These are phyloP conservation scores for Pseudogymnoascus sp. DNA, from an alignment of 2,329 filamentous ascomycete species.

Conservation along the genomic window DNA sequence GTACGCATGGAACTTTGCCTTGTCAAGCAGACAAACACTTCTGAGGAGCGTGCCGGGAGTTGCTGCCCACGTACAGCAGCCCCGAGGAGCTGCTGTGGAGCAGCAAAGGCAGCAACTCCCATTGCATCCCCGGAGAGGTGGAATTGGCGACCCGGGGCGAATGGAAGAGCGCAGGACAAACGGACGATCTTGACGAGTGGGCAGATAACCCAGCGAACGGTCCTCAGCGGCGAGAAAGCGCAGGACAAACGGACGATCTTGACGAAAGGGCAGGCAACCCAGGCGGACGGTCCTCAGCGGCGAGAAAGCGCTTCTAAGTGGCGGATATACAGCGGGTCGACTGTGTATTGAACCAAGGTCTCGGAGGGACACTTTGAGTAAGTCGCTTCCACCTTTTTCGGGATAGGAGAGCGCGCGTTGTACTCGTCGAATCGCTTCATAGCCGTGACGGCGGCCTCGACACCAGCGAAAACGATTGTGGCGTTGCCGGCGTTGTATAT, in stretches of 20 bases:
- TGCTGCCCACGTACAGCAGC: not conserved
- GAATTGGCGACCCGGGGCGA: not conserved
- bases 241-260: not conserved
- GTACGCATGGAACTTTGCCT: not conserved
- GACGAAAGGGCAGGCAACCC: not conserved
- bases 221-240: too few relatives aligned
- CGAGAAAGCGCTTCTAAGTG: too few relatives aligned
- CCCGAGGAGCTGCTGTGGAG: not conserved
- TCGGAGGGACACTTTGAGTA: not conserved
- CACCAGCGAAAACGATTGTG: constrained; percentile 24
- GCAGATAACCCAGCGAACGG: not conserved
- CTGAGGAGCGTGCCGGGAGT: not conserved
- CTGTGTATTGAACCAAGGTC: not conserved
- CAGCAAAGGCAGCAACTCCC: not conserved
- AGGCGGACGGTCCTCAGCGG: not conserved
- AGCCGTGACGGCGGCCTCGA: constrained; percentile 14
- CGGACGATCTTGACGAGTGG: not conserved
- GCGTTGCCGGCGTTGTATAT: constrained; percentile 27
- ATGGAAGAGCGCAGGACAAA: not conserved
- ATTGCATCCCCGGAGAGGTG: not conserved
- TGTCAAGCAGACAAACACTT: not conserved
- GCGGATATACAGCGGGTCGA: not conserved
- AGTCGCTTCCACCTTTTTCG: not conserved
- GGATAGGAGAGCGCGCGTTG: not conserved
- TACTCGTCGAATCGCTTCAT: not conserved